These are phyloP conservation scores for Euclidium syriacum DNA, from an alignment of 345 rosid genomes.

Conservation along the genomic window DNA sequence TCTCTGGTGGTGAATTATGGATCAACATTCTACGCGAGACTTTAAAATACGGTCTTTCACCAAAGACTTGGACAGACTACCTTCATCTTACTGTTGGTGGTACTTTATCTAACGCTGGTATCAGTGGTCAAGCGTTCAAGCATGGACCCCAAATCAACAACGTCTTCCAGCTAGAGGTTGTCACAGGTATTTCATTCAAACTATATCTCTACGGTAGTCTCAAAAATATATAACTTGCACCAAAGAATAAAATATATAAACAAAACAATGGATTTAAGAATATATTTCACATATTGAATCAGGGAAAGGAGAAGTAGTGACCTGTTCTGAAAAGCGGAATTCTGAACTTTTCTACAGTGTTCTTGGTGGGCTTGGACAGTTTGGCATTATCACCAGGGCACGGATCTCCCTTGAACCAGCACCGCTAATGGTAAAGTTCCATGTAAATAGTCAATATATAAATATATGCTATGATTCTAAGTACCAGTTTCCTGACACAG, in stretches of 20 bases:
- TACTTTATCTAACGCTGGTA: conserved; percentile 86
- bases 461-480: not conserved
- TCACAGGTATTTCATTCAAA: conserved; percentile 55
- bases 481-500: conserved; percentile 6
- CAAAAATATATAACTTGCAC: not conserved
- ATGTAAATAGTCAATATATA: not conserved
- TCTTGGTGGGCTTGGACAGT: conserved; percentile 98
- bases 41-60: conserved; percentile 71
- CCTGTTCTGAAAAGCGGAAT: conserved; percentile 72
- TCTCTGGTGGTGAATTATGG: conserved; percentile 90
- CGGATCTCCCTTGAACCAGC: conserved; percentile 70
- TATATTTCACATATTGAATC: conserved; percentile 22
- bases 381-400: conserved; percentile 88
- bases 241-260: not conserved
- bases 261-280: not conserved
- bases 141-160: conserved; percentile 90
- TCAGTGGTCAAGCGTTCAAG: conserved; percentile 89
- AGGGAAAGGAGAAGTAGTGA: conserved; percentile 85
- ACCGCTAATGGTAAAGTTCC: conserved; percentile 49
- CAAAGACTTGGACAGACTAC: conserved; percentile 97
- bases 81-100: conserved; percentile 92
- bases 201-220: conserved; percentile 14
- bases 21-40: conserved; percentile 74
- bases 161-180: conserved; percentile 77
- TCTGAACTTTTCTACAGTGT: conserved; percentile 77